Percentiles rank a stretch among this genome's conserved stretches.
Conservation (phyloP, 2,329 filamentous ascomycete genomes). For the Lecanicillium sp. region DNA sequence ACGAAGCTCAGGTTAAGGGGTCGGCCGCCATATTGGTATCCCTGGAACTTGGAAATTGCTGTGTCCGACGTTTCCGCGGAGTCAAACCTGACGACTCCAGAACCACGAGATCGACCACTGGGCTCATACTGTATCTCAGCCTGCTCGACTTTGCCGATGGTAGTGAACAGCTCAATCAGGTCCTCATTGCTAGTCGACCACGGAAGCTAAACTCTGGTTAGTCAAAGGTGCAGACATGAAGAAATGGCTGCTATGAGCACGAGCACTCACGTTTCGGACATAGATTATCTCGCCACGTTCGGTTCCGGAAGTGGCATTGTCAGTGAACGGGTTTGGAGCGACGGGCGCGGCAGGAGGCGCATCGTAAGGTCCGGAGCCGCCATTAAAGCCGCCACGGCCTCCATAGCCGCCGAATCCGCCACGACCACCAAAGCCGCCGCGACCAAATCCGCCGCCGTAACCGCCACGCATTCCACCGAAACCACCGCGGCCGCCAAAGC, state of each 20-base stretch:
- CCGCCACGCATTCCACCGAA: conserved; percentile 52
- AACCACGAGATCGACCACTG: conserved; percentile 89
- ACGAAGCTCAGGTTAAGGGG: conserved; percentile 90
- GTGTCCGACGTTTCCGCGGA: conserved; percentile 77
- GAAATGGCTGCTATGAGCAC: neutral
- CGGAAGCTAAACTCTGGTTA: conserved; percentile 56
- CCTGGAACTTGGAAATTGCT: conserved; percentile 93
- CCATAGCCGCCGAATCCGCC: conserved; percentile 46
- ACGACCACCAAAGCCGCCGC: conserved; percentile 45
- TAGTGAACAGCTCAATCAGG: conserved; percentile 90
- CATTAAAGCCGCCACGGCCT: conserved; percentile 43
- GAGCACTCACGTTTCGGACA: conserved; percentile 80
- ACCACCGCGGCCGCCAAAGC: conserved; percentile 49
- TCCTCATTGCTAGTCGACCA: conserved; percentile 99
- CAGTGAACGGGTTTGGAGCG: conserved; percentile 85
- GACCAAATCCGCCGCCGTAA: conserved; percentile 45
- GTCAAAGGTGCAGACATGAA: no score
- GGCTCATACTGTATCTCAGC: conserved; percentile 99
- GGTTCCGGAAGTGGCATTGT: conserved; percentile 79
- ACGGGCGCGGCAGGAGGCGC: conserved; percentile 38
- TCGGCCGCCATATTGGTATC: conserved; percentile 93
- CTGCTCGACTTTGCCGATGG: conserved; percentile 94
- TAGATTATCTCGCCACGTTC: conserved; percentile 83
- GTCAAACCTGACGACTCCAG: conserved; percentile 94
- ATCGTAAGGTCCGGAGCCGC: conserved; percentile 35